Percentiles rank a stretch among this genome's conserved stretches.
Evolutionary conservation across 2,329 filamentous ascomycete species (phyloP).

Genomic region (Amauroascus verrucosus): DNA sequence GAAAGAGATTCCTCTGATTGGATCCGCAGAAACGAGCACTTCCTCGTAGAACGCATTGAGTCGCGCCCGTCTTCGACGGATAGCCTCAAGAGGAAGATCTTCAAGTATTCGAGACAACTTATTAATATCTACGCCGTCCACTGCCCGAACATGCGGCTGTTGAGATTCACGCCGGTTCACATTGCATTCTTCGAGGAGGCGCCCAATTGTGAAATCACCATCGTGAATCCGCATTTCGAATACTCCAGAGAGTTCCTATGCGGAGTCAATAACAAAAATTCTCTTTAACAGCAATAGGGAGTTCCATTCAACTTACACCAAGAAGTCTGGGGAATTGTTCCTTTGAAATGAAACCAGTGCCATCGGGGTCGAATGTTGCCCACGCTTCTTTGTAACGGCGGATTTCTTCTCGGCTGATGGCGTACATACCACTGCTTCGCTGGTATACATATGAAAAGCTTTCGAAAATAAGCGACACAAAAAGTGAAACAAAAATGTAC

Average conservation of each 20-base stretch:
- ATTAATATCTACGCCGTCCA: conserved; percentile 57
- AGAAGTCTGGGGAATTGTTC: conserved; percentile 80
- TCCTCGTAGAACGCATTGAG: conserved; percentile 98
- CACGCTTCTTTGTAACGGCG: conserved; percentile 96
- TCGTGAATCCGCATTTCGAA: conserved; percentile 98
- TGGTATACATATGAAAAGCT: conserved; percentile 99
- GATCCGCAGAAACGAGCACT: conserved; percentile 84
- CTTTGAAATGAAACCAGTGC: conserved; percentile 82
- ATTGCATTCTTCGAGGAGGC: conserved; percentile 75
- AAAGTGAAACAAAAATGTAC: conserved; percentile 98
- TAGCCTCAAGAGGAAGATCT: conserved; percentile 61
- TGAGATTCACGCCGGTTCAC: conserved; percentile 43
- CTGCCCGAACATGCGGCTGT: conserved; percentile 30
- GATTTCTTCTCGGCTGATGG: conserved; percentile 86
- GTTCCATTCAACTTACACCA: conserved; percentile 46
- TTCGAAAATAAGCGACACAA: conserved; percentile 97
- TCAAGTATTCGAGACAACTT: conserved; percentile 64
- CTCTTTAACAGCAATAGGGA: neutral
- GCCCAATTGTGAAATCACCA: conserved; percentile 74
- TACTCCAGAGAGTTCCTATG: conserved; percentile 74
- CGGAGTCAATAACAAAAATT: conserved; percentile 2
- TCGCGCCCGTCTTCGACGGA: conserved; percentile 62
- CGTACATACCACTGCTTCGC: conserved; percentile 80
- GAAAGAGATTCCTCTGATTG: conserved; percentile 81
- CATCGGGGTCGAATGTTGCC: conserved; percentile 87